A percentile compares a stretch with the other conserved stretches of the same genome.
Conservation (phyloP, 1,284 basidiomycete species). For the Ustilago vetiveriae region DNA sequence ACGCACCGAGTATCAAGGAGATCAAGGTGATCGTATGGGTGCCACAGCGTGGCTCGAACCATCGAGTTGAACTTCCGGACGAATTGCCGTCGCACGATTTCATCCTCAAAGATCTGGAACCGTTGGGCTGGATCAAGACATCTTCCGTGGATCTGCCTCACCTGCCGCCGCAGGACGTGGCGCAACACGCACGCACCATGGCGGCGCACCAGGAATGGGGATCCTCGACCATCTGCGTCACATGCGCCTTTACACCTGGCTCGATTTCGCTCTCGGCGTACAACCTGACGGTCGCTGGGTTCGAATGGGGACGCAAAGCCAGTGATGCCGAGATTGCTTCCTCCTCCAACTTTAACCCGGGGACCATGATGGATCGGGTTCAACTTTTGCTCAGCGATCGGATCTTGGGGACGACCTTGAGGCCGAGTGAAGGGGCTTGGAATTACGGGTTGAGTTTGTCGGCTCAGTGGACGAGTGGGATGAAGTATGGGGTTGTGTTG, state of each 20-base stretch:
- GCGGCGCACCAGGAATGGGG: conserved; percentile 93
- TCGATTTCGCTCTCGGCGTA: conserved; percentile 95
- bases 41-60: conserved; percentile 95
- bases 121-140: conserved; percentile 97
- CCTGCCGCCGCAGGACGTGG: conserved; percentile 91
- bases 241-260: conserved; percentile 95
- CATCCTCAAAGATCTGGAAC: conserved; percentile 91
- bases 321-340: conserved; percentile 79
- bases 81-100: conserved; percentile 92
- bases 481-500: conserved; percentile 85
- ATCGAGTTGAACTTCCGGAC: conserved; percentile 84
- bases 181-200: conserved; percentile 95
- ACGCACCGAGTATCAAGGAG: conserved; percentile 98
- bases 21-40: conserved; percentile 96
- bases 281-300: conserved; percentile 86
- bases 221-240: conserved; percentile 91
- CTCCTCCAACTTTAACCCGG: conserved; percentile 83
- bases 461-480: conserved; percentile 87
- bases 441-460: conserved; percentile 71
- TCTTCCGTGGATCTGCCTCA: conserved; percentile 72
- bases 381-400: conserved; percentile 91
- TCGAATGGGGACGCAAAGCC: conserved; percentile 95
- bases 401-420: conserved; percentile 65
- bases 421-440: conserved; percentile 56
- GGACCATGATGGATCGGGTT: conserved; percentile 88